Evolutionary conservation across 495 filamentous ascomycete species (phyloP).

Genomic region (Friedmanniomyces simplex): DNA sequence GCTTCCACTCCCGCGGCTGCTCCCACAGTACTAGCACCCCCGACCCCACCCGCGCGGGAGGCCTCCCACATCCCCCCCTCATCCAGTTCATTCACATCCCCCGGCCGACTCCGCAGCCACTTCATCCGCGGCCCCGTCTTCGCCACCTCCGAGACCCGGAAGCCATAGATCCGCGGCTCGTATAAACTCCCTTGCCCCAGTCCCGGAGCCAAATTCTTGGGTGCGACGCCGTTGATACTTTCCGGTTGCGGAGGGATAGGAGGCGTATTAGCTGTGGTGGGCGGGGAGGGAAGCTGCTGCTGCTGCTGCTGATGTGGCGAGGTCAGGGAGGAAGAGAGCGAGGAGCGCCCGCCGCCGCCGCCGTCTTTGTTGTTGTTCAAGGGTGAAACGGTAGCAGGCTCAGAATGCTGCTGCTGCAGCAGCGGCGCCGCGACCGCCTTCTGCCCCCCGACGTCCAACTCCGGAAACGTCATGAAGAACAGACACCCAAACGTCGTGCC

Average conservation of each 20-base stretch:
- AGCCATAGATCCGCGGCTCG: constrained; percentile 93
- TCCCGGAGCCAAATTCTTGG: constrained; percentile 75
- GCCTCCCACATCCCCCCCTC: constrained; percentile 51
- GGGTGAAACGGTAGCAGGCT: constrained; percentile 26
- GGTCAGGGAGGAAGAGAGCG: constrained; percentile 10
- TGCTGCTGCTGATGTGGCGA: neutral
- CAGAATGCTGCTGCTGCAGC: too few species aligned
- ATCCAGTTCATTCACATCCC: constrained; percentile 68
- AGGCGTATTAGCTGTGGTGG: neutral
- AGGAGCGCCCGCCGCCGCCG: too few species aligned
- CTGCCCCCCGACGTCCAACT: constrained; percentile 59
- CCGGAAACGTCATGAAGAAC: constrained; percentile 97
- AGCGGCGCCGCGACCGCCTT: constrained; percentile 25
- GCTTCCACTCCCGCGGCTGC: neutral
- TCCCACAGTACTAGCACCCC: neutral
- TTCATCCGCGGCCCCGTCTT: constrained; percentile 87
- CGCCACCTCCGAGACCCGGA: constrained; percentile 80
- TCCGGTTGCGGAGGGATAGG: constrained; percentile 39
- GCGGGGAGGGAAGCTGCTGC: neutral
- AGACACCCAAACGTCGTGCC: constrained; percentile 89
- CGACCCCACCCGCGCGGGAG: neutral
- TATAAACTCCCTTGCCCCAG: constrained; percentile 77
- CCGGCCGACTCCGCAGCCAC: constrained; percentile 80
- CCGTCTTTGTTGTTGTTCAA: constrained; percentile 21
- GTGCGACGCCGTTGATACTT: constrained; percentile 73